A percentile compares a stretch with the other conserved stretches of the same genome.
These are phyloP conservation scores for Capsella rubella DNA, from an alignment of 441 rosid species.

Conservation along the genomic window DNA sequence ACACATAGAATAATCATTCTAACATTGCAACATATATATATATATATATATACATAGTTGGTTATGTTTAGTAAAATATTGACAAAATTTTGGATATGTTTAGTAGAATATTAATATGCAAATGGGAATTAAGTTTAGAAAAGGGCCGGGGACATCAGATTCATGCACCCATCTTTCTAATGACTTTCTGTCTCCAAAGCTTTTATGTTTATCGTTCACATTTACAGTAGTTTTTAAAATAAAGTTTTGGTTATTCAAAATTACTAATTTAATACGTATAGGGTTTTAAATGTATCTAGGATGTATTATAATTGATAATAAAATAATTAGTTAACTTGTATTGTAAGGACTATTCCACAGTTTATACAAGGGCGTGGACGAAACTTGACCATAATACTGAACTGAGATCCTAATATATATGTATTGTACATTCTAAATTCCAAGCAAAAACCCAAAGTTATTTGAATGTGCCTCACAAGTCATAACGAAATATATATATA, in stretches of 20 bases:
- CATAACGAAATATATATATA: background rate
- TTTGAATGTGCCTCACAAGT: background rate
- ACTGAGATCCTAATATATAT: too few relatives aligned
- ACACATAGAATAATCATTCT: slow-evolving; percentile 22
- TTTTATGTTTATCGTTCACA: background rate
- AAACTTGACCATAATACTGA: too few relatives aligned
- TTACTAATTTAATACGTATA: too few relatives aligned
- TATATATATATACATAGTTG: background rate
- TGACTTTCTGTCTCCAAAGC: slow-evolving; percentile 15
- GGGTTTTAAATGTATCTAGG: too few relatives aligned
- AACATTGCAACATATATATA: background rate
- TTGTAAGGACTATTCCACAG: too few relatives aligned
- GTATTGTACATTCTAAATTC: background rate
- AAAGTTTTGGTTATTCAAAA: too few relatives aligned
- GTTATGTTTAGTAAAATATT: slow-evolving; percentile 22
- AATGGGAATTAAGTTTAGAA: slow-evolving; percentile 21
- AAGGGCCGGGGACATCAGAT: slow-evolving; percentile 28
- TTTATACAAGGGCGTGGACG: too few relatives aligned
- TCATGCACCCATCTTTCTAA: slow-evolving; percentile 36
- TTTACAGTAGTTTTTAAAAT: too few relatives aligned
- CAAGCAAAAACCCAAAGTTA: background rate
- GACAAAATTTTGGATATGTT: slow-evolving; percentile 20
- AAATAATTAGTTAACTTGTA: too few relatives aligned
- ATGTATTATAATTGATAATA: too few relatives aligned
- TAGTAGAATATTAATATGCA: slow-evolving; percentile 20